Evolutionary conservation across 441 rosid genomes (phyloP), one percentile per base, ranked within the genome.

Genomic region (Populus hybrid): DNA sequence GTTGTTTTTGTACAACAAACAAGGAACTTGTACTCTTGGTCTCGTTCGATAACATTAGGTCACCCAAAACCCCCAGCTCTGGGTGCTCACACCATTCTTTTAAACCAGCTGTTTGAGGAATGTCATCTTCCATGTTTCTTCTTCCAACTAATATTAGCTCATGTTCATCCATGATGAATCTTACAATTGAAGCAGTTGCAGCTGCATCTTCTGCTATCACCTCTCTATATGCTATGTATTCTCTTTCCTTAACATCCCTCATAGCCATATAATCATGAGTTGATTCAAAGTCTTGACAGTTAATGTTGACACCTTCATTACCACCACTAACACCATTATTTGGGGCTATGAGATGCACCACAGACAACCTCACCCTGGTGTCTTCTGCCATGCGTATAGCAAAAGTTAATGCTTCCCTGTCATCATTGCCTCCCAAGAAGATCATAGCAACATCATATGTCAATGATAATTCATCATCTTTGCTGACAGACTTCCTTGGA

Each of bases 31-130:
- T 82, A 61, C 82, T 74, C 75, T 79, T 65, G 75, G 57, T 76
- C 72, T 84, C 75, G 21, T 75, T 78, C 23, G 87, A 79, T 34
- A 79, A 79, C 67, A 84, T 76, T 30, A 77, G 81, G 75, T 84
- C 85, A 53, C 87, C 83, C 38, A 82, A 76, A 46, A 78, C 18
- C 35, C 85, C 87, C 36, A 84, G 80, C 72, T 84, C 87, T 1
- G 76, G 79, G 12, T 71, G 80, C 67, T 84, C 82, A 14, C 72
- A 74, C 85, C 83, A 81, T 6, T 75, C 77, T 26, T 72, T 73
- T 9, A 82, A 79, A 40, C 83, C 85, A 11, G 6, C 67, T 0
- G 79, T 84, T 69, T 73, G 76, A 10, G 46, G 30, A 4, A 70
- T 77, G 12, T 72, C 46, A 35, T 69, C 78, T 46, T 26, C 3